Evolutionary conservation across 345 rosid genomes (phyloP).

Genomic region (Eucalyptus tenuipes): DNA sequence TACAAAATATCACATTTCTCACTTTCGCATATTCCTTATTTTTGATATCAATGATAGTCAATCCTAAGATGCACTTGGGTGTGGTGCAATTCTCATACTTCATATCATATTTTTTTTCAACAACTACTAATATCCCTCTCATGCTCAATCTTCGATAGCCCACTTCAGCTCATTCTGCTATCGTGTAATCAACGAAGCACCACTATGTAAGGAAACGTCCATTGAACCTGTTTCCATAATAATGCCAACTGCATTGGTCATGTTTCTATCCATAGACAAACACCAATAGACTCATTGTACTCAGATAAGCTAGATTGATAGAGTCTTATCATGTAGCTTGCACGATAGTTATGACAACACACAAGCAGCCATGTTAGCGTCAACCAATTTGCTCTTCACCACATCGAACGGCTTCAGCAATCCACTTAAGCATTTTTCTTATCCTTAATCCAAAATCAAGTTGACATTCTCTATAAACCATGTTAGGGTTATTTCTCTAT

Average conservation of each 20-base stretch:
- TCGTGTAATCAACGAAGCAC: neutral
- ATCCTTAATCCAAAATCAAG: neutral
- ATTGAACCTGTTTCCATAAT: too few relatives aligned
- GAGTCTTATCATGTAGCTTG: neutral
- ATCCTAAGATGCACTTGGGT: fast-evolving
- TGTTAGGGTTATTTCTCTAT: fast-evolving
- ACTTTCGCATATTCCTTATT: fast-evolving
- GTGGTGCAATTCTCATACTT: neutral
- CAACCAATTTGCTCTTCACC: fast-evolving
- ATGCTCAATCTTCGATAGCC: neutral
- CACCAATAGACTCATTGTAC: fast-evolving
- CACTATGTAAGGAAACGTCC: neutral
- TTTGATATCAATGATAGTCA: neutral
- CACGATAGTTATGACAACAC: fast-evolving
- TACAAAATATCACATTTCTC: neutral
- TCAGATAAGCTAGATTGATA: fast-evolving
- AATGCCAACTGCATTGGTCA: neutral
- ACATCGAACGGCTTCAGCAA: neutral
- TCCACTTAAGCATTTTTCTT: neutral
- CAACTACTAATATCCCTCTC: neutral
- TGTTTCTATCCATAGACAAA: neutral
- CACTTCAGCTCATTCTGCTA: fast-evolving
- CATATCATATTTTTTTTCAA: fast-evolving
- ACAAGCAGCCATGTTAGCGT: neutral
- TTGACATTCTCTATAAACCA: neutral